These are phyloP conservation scores for Globisporangium carolinianum DNA, from an alignment of 352 stramenopile species.

Conservation along the genomic window DNA sequence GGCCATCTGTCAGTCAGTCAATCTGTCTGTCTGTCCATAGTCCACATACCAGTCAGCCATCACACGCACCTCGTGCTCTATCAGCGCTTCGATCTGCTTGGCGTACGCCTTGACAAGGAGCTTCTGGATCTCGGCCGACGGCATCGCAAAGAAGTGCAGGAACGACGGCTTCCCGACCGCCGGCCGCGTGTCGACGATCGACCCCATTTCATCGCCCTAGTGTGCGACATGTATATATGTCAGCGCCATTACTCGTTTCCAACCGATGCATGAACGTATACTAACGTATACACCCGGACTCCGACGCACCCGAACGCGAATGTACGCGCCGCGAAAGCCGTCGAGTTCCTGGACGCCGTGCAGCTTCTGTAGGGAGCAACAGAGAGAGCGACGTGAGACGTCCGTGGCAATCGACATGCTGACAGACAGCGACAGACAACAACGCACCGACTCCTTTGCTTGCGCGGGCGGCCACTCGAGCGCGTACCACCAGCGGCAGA, in stretches of 20 bases:
- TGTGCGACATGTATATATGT: too few relatives aligned
- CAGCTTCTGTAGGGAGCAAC: conserved; percentile 28
- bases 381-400: not conserved
- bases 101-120: conserved; percentile 75
- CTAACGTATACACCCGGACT: not conserved
- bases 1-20: too few relatives aligned
- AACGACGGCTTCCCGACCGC: conserved; percentile 73
- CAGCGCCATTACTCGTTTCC: not conserved
- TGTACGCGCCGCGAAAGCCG: conserved; percentile 69
- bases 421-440: not conserved
- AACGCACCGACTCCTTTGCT: conserved; percentile 20
- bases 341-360: conserved; percentile 79
- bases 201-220: conserved; percentile 78
- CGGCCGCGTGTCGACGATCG: conserved; percentile 70
- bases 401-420: too few relatives aligned
- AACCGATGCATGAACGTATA: not conserved
- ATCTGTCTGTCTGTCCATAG: too few relatives aligned
- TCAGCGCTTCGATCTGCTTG: conserved; percentile 78
- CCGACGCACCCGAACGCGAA: conserved; percentile 59
- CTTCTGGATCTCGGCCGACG: conserved; percentile 58
- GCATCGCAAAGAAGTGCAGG: conserved; percentile 78
- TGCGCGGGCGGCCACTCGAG: conserved; percentile 65
- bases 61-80: conserved; percentile 28
- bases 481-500: conserved; percentile 86
- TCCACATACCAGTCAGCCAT: too few relatives aligned